Percentiles rank a stretch among this genome's conserved stretches.
These are phyloP conservation scores for fission yeast (Schizosaccharomyces pombe) DNA, from an alignment of 805 yeast genomes.

Conservation along the genomic window ASM294v3 CU329670.1:2480501-2481000, in stretches of 20 bases:
- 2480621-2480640: conserved; percentile 81
- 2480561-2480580: conserved; percentile 57
- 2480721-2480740: conserved; percentile 77
- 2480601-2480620: conserved; percentile 97
- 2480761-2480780: conserved; percentile 84
- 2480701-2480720: conserved; percentile 58
- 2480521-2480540: conserved; percentile 85
- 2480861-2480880: conserved; percentile 46
- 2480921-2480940: conserved; percentile 54
- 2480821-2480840: conserved; percentile 84
- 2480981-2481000: conserved; percentile 60
- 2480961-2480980: conserved; percentile 60
- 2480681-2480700: conserved; percentile 35
- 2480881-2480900: conserved; percentile 28
- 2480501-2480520: conserved; percentile 91
- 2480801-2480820: conserved; percentile 95
- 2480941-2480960: conserved; percentile 90
- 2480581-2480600: conserved; percentile 68
- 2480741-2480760: conserved; percentile 72
- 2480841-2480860: conserved; percentile 81
- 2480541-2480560: conserved; percentile 96
- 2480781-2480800: conserved; percentile 95
- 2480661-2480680: conserved; percentile 69
- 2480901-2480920: conserved; percentile 20
- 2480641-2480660: conserved; percentile 77